Base-by-base conservation (phyloP, 805 yeast genomes). In the Hemisphaericaspora nanyangensis region DNA sequence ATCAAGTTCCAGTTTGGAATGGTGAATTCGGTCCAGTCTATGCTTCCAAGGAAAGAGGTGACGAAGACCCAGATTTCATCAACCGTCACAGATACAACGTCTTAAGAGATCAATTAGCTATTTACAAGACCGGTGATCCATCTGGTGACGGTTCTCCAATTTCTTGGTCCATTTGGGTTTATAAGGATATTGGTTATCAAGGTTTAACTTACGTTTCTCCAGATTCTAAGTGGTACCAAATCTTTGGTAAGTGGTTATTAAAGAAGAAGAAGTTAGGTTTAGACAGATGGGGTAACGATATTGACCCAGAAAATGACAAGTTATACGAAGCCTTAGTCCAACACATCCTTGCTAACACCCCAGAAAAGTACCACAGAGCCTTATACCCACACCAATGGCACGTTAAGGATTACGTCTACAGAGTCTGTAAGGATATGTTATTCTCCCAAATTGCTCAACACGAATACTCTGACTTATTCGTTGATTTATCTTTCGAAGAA, bases 21-120 rank as follows among this genome's bases (percentile, higher is more conserved):
- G 78, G 78, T 22, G 75, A 74, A 52, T 70, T 73, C 51, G 76
- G 79, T 25, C 76, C 78, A 7, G 76, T 74, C 26, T 70, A 71
- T 48, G 68, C 74, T 13, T 59, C 72, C 10, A 53, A 61, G 18
- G 58, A 52, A 18, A 57, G 77, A 39, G 75, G 75, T 16, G 75
- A 71, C 47, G 36, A 42, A 1, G 56, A 69, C 39, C 56, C 61
- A 5, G 72, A 60, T 10, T 47, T 47, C 19, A 65, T 60, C 35
- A 74, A 74, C 48, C 44, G 38, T 12, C 55, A 63, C 10, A 61
- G 79, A 28, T 71, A 68, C 50, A 46, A 59, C 17, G 65, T 72
- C 20, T 60, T 74, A 47, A 61, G 63, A 39, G 75, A 72, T 45
- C 78, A 74, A 54, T 60, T 74, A 48, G 60, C 48, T 7, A 59